phyloP scores from a whole-genome alignment of 306 rosid species.

The Canavalia gladiata region DNA sequence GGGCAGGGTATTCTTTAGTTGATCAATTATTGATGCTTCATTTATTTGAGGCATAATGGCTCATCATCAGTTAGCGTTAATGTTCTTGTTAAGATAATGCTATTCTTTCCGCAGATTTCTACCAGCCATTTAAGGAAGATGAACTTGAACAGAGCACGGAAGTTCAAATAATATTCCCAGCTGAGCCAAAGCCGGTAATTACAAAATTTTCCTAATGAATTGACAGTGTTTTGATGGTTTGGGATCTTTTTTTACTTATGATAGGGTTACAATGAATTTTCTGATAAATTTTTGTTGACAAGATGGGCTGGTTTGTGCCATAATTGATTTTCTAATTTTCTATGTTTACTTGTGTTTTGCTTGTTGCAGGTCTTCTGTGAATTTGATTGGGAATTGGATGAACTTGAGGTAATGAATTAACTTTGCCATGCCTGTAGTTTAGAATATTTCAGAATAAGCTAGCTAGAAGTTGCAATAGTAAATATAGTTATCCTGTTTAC shows the following conservation, averaged over 20 bases:
- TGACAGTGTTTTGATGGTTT: conserved; percentile 22
- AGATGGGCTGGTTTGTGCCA: conserved; percentile 4
- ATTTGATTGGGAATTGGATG: conserved; percentile 94
- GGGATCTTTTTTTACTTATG: conserved; percentile 4
- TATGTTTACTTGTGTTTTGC: conserved; percentile 34
- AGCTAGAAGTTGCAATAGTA: conserved; percentile 19
- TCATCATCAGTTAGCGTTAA: conserved; percentile 13
- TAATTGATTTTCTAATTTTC: conserved; percentile 11
- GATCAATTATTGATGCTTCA: conserved; percentile 2
- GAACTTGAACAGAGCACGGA: conserved; percentile 87
- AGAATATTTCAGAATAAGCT: conserved; percentile 16
- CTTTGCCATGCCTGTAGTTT: conserved; percentile 27
- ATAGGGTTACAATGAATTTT: background rate
- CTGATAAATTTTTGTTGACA: background rate
- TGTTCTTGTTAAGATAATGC: conserved; percentile 25
- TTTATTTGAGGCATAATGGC: conserved; percentile 20
- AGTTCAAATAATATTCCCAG: conserved; percentile 80
- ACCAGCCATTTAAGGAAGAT: conserved; percentile 87
- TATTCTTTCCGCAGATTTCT: conserved; percentile 68
- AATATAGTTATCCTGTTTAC: conserved; percentile 3
- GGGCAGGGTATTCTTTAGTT: conserved; percentile 6
- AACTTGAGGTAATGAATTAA: conserved; percentile 69
- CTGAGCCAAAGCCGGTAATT: conserved; percentile 80
- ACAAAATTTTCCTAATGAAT: background rate
- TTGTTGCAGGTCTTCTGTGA: conserved; percentile 76